These are phyloP conservation scores for Termitomyces sp. DNA, from an alignment of 768 basidiomycete genomes.

Conservation along the genomic window DNA sequence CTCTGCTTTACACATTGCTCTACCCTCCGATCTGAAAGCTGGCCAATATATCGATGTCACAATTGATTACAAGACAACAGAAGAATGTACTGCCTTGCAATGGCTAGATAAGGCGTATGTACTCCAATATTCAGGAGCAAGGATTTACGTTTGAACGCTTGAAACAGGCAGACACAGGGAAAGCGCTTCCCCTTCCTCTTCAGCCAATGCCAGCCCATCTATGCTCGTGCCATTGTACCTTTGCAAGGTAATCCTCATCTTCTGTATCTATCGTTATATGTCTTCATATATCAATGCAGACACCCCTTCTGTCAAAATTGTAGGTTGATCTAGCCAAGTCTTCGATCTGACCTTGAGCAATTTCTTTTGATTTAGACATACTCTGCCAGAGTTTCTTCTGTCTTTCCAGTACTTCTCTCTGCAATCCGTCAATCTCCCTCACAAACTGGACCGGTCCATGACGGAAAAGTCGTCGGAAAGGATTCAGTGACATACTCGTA, in stretches of 20 bases:
- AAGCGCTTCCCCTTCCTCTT: conserved; percentile 83
- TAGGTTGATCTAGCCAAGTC: conserved; percentile 21
- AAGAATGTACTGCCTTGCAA: conserved; percentile 71
- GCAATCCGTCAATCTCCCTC: conserved; percentile 78
- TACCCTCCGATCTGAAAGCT: conserved; percentile 35
- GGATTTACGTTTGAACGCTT: neutral
- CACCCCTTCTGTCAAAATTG: conserved; percentile 82
- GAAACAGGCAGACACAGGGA: conserved; percentile 71
- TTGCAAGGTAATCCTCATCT: conserved; percentile 52
- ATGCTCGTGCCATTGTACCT: conserved; percentile 75
- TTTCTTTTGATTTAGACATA: conserved; percentile 53
- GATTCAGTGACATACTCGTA: conserved; percentile 74
- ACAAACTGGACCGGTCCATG: conserved; percentile 61
- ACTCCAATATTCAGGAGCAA: neutral
- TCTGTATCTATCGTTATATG: neutral
- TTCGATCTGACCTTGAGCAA: neutral
- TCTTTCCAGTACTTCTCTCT: conserved; percentile 84
- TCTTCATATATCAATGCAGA: conserved; percentile 36
- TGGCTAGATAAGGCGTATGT: conserved; percentile 80
- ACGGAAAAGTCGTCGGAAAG: conserved; percentile 67
- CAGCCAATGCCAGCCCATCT: conserved; percentile 91
- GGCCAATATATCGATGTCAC: conserved; percentile 48
- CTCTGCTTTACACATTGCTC: conserved; percentile 57
- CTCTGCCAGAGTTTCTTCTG: conserved; percentile 66
- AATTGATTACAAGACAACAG: conserved; percentile 69